Base-by-base conservation (phyloP, 768 basidiomycete species). In the Collybia nuda region DNA sequence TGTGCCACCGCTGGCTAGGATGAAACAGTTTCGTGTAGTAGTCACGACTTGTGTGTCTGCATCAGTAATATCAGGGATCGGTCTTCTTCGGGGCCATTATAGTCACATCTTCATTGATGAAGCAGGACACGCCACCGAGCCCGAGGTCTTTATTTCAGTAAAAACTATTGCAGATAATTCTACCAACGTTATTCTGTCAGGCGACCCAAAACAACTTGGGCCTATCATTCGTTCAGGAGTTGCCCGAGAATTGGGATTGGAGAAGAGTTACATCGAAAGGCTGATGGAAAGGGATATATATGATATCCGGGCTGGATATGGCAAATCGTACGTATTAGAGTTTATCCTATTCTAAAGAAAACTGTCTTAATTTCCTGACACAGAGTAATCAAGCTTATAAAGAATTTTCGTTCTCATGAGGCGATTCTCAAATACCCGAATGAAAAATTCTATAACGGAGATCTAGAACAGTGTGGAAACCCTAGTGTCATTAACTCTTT, bases 171-270 rank as follows among this genome's bases (percentile, higher is more conserved):
- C 81, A 0, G 71, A 77, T 47, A 61, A 59, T 4, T 47, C 56
- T 0, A 88, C 86, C 0, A 83, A 80, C 41, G 63, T 88, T 19
- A 62, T 88, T 2, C 70, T 89, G 0, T 79, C 84, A 1, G 86
- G 87, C 0, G 87, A 89, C 56, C 85, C 80, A 0, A 84, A 83
- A 62, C 87, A 88, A 56, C 71, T 88, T 6, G 85, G 87, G 0
- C 87, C 87, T 0, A 81, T 88, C 51, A 77, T 88, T 43, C 73
- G 79, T 1, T 87, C 85, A 0, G 54, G 56, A 2, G 69, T 85
- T 37, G 86, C 85, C 1, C 68, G 75, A n/a, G 69, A 72, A 26
- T 67, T 88, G 3, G 84, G 82, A 0, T 62, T 88, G 3, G 79
- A 79, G 53, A 72, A 57, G 19, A 86, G 85, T 53, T 87, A 79